Percentiles rank a stretch among this genome's conserved stretches.
Evolutionary conservation across 129 eudicot species (phyloP).

Genomic region (Kitagawia praeruptora): DNA sequence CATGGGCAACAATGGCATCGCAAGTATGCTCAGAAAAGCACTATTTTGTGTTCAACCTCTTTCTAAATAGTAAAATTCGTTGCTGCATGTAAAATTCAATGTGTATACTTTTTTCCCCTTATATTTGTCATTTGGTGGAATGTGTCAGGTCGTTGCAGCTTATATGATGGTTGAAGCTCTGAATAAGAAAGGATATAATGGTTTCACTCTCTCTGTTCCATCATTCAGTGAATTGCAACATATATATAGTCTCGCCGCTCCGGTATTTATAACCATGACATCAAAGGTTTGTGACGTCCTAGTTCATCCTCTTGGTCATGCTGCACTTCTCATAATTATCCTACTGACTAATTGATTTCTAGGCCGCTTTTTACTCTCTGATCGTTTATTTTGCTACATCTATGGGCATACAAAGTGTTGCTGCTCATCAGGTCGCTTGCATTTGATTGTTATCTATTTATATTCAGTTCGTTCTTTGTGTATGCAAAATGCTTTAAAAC

Average conservation of each 20-base stretch:
- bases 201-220: slow-evolving; percentile 61
- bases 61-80: too few relatives aligned
- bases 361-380: slow-evolving; percentile 86
- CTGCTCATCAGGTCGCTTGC: slow-evolving; percentile 99
- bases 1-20: slow-evolving; percentile 97
- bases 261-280: slow-evolving; percentile 77
- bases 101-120: too few relatives aligned
- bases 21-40: too few relatives aligned
- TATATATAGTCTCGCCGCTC: slow-evolving; percentile 72
- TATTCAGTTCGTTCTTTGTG: too few relatives aligned
- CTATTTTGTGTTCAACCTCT: too few relatives aligned
- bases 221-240: slow-evolving; percentile 59
- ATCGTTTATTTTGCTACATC: slow-evolving; percentile 85
- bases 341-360: slow-evolving; percentile 8
- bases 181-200: slow-evolving; percentile 88
- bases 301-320: too few relatives aligned
- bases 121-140: too few relatives aligned
- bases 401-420: slow-evolving; percentile 70
- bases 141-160: slow-evolving; percentile 90
- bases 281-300: slow-evolving; percentile 90
- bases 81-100: too few relatives aligned
- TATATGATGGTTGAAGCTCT: slow-evolving; percentile 82
- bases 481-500: too few relatives aligned
- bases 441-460: too few relatives aligned
- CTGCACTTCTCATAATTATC: too few relatives aligned